Evolutionary conservation across 805 yeast genomes (phyloP).

Genomic region (Candida khao-thaluensis): DNA sequence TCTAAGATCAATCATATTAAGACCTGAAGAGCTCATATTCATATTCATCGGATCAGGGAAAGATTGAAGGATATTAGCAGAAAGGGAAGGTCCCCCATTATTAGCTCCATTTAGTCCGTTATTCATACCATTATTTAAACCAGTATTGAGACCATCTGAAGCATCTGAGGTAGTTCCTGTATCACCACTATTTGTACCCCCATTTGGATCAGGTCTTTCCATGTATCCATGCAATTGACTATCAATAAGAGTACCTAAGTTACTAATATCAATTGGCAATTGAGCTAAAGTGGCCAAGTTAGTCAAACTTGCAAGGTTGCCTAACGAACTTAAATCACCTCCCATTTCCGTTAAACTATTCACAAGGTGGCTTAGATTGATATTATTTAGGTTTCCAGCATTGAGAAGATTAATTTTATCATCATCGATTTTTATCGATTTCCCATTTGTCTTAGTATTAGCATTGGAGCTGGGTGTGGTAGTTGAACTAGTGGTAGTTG

Average conservation of each 20-base stretch:
- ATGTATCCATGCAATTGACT: slow-evolving; percentile 16
- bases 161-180: not conserved
- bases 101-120: not conserved
- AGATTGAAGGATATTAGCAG: slow-evolving; percentile 15
- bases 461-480: not conserved
- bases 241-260: slow-evolving; percentile 31
- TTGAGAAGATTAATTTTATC: slow-evolving; percentile 17
- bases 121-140: not conserved
- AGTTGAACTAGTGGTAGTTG: not conserved
- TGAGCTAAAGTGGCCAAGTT: slow-evolving; percentile 45
- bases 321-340: slow-evolving; percentile 34
- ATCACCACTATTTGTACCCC: too few relatives aligned
- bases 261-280: slow-evolving; percentile 39
- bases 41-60: slow-evolving; percentile 15
- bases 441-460: not conserved
- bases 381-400: slow-evolving; percentile 42
- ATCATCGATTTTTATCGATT: slow-evolving; percentile 1
- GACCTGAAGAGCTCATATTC: slow-evolving; percentile 17
- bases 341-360: slow-evolving; percentile 38
- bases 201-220: slow-evolving; percentile 4
- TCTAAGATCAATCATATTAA: slow-evolving; percentile 74
- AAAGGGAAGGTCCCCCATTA: slow-evolving; percentile 9
- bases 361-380: slow-evolving; percentile 43
- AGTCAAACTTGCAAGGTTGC: slow-evolving; percentile 38
- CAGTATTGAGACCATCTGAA: not conserved